Percentiles rank a stretch among this genome's conserved stretches.
phyloP scores from a whole-genome alignment of 2,329 filamentous ascomycete species.

The Xylaria digitata region DNA sequence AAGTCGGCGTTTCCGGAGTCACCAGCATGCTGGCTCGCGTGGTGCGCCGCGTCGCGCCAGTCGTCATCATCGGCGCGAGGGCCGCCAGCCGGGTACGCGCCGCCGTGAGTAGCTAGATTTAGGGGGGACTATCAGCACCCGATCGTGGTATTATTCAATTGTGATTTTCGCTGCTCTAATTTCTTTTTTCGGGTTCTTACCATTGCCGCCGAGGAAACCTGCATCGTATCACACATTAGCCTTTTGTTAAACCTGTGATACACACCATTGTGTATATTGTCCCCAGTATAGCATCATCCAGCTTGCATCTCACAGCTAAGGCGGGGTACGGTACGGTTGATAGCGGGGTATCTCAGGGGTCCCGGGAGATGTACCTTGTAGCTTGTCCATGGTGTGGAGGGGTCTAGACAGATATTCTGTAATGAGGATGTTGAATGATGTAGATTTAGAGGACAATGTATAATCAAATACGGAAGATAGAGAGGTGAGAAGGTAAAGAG shows the following conservation, averaged over 20 bases:
- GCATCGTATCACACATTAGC: constrained; percentile 24
- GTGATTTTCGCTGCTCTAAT: too few species aligned
- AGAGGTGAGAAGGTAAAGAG: constrained; percentile 5
- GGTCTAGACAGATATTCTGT: not conserved
- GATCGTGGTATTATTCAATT: not conserved
- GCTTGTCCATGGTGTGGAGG: constrained; percentile 34
- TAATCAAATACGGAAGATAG: not conserved
- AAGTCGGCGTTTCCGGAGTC: constrained; percentile 59
- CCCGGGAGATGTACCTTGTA: constrained; percentile 33
- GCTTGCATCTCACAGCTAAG: constrained; percentile 18
- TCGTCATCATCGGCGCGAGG: constrained; percentile 59
- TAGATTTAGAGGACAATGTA: not conserved
- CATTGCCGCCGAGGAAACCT: constrained; percentile 43
- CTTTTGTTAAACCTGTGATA: not conserved
- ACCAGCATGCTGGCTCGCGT: constrained; percentile 61
- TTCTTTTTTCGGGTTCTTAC: constrained; percentile 36
- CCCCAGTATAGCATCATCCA: constrained; percentile 21
- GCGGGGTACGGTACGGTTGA: constrained; percentile 25
- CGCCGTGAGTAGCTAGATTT: constrained; percentile 48
- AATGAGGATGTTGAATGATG: not conserved
- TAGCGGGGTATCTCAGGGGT: constrained; percentile 20
- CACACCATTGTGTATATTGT: constrained; percentile 1
- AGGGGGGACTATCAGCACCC: constrained; percentile 11
- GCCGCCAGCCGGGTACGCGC: constrained; percentile 50
- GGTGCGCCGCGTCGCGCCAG: constrained; percentile 59